Base-by-base conservation (phyloP, 192 early-diverging fungal species). In the Podochytrium sp. region DNA sequence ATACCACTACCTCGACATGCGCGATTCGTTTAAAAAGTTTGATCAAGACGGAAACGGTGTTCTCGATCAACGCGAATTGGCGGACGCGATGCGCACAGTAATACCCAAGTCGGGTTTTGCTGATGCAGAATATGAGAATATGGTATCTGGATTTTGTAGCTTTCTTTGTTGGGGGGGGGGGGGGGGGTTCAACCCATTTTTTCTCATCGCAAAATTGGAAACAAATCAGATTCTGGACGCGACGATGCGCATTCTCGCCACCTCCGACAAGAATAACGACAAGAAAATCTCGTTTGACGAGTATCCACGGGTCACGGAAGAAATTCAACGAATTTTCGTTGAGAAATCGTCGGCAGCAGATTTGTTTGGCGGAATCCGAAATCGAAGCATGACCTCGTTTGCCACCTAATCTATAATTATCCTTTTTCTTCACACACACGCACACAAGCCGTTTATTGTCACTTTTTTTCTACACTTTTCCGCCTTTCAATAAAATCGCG, bases 41-140 rank as follows among this genome's bases (percentile, higher is more conserved):
- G 86, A 87, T 64, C 67, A 49, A 42, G 80, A 87, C 70, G 75
- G 73, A 35, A 79, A 87, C 63, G 86, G 86, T 18, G 49, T 73
- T 20, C 75, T 86, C 34, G 81, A 82, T 59, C 33, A n/a, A 35
- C 27, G 14, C 2, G 84, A 86, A 72, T 27, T 86, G 7, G 34
- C 62, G 5, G 72, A 67, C 2, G 83, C 76, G n/a, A 64, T 84
- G 39, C 61, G 76, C 10, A 29, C 47, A 3, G 72, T 84, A 16
- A 57, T 84, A 7, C 73, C 73, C n/a, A 67, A 40, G 25, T 20
- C 43, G 23, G 40, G 29, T 7, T 71, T 60, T 40, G 69, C 57
- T 39, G 64, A 49, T 59, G 64, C 52, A n/a, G 68, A 70, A 25
- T 80, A 80, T 75, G 75, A 73, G 30, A 60, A 71, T 2, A 53